Base-by-base conservation (phyloP, 225 moss, liverwort and hornwort genomes). In the Rhytidiadelphus loreus region DNA sequence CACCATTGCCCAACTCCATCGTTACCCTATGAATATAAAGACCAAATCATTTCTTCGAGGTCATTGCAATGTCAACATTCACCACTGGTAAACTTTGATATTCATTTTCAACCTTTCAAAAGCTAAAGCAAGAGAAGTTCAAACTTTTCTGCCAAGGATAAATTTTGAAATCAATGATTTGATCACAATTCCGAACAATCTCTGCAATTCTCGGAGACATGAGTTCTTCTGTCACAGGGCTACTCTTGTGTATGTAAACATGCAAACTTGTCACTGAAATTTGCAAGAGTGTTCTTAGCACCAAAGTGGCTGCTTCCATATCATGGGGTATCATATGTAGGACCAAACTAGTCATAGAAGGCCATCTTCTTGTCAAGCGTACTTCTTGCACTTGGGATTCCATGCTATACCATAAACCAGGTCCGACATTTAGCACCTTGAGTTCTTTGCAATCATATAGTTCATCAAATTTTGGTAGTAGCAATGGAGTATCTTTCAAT, bases 351-450 rank as follows among this genome's bases (percentile, higher is more conserved):
- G 8, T 82, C 65, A 95, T 81, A 2, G 91, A 44, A 37, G 95
- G 95, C 95, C 95, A 94, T 41, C 80, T 91, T 0, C 82, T 64
- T 7, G 72, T 68, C 2, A 0, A 2, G 4, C 2, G 7, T 22
- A 95, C 8, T 8, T 13, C 1, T 6, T 29, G 3, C 13, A 87
- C 84, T 20, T 90, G 80, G 0, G 39, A 79, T 85, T 96, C 95
- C 84, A 96, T 90, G 5, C 93, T 90, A 10, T 94, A 16, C 92
- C 94, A 96, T 2, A 96, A 65, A 9, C 96, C 96, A 8, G 95
- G 96, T 3, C 96, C 96, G 3, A 96, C 57, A 53, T 94, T 96
- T 23, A 95, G 55, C 15, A 95, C 94, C 8, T 65, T 77, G 2
- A 96, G 7, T 4, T 80, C 80, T 8, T 89, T 70, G 32, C 95